phyloP scores from a whole-genome alignment of 2,329 filamentous ascomycete species.

The Celoporthe dispersa region DNA sequence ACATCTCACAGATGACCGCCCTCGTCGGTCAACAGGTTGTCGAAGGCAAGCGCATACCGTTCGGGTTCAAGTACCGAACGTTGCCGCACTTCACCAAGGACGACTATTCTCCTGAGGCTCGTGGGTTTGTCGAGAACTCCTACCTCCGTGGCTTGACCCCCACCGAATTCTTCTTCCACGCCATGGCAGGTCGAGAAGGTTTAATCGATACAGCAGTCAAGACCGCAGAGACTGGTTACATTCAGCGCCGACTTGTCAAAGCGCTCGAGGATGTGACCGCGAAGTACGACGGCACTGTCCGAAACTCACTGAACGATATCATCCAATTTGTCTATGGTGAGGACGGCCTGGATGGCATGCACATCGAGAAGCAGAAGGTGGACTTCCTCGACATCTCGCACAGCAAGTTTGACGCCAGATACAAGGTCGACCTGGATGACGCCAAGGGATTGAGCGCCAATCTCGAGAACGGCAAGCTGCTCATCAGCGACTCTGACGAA shows the following conservation, averaged over 20 bases:
- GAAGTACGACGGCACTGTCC: slow-evolving; percentile 95
- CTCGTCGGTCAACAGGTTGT: slow-evolving; percentile 98
- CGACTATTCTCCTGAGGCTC: slow-evolving; percentile 95
- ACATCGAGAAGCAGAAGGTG: slow-evolving; percentile 91
- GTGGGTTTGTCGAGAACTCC: slow-evolving; percentile 98
- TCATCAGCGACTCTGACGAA: slow-evolving; percentile 83
- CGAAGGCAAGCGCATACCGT: slow-evolving; percentile 97
- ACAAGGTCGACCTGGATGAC: slow-evolving; percentile 86
- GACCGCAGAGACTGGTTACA: slow-evolving; percentile 98
- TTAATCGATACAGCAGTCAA: slow-evolving; percentile 99
- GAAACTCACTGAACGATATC: slow-evolving; percentile 95
- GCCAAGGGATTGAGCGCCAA: slow-evolving; percentile 59
- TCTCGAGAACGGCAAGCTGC: slow-evolving; percentile 84
- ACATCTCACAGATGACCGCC: slow-evolving; percentile 99
- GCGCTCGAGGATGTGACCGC: slow-evolving; percentile 97
- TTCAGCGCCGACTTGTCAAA: slow-evolving; percentile 97
- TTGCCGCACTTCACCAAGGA: slow-evolving; percentile 99
- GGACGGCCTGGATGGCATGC: slow-evolving; percentile 90
- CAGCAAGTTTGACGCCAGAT: slow-evolving; percentile 77
- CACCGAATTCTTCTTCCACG: slow-evolving; percentile 98
- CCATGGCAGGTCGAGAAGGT: slow-evolving; percentile 99
- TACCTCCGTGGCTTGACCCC: slow-evolving; percentile 95
- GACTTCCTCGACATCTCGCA: slow-evolving; percentile 84
- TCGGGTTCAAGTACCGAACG: slow-evolving; percentile 97
- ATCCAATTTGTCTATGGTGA: slow-evolving; percentile 98